A percentile compares a stretch with the other conserved stretches of the same genome.
Conservation (phyloP, 1,284 basidiomycete genomes). For the Apiotrichum gamsii region DNA sequence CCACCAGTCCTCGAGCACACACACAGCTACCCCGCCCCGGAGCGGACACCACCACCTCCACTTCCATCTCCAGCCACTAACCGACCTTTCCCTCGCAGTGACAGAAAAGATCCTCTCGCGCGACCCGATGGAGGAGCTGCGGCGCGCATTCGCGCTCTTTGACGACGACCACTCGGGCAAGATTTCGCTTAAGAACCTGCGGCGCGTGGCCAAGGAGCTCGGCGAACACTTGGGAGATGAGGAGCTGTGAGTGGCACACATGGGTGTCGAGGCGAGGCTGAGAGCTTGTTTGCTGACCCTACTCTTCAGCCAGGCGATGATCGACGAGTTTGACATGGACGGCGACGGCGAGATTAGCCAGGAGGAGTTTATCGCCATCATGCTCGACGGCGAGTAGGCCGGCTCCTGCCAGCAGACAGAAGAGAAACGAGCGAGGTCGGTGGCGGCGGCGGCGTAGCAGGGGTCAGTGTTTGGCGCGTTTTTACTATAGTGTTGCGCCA, state of each 20-base stretch:
- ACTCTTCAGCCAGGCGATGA: slow-evolving; percentile 86
- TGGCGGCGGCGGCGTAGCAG: no score
- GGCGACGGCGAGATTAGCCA: slow-evolving; percentile 94
- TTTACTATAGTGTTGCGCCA: no score
- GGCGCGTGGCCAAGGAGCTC: slow-evolving; percentile 93
- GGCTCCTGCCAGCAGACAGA: no score
- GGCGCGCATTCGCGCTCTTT: slow-evolving; percentile 90
- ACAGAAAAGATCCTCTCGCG: slow-evolving; percentile 85
- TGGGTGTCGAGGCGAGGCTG: background rate
- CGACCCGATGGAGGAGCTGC: slow-evolving; percentile 94
- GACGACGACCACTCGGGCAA: slow-evolving; percentile 95
- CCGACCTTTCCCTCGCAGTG: slow-evolving; percentile 56
- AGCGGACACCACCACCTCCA: background rate
- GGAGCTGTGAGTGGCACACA: slow-evolving; percentile 76
- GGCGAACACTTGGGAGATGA: slow-evolving; percentile 94
- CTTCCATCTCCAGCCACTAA: background rate
- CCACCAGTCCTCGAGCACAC: background rate
- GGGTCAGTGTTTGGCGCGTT: no score
- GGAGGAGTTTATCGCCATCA: slow-evolving; percentile 62
- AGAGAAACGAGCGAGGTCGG: no score
- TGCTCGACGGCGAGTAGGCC: slow-evolving; percentile 79
- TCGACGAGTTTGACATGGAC: slow-evolving; percentile 99
- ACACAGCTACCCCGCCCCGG: background rate
- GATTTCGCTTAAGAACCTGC: slow-evolving; percentile 83
- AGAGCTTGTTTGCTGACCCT: background rate